Evolutionary conservation across 768 basidiomycete genomes (phyloP).

Genomic region (Mycena albidolilacea): DNA sequence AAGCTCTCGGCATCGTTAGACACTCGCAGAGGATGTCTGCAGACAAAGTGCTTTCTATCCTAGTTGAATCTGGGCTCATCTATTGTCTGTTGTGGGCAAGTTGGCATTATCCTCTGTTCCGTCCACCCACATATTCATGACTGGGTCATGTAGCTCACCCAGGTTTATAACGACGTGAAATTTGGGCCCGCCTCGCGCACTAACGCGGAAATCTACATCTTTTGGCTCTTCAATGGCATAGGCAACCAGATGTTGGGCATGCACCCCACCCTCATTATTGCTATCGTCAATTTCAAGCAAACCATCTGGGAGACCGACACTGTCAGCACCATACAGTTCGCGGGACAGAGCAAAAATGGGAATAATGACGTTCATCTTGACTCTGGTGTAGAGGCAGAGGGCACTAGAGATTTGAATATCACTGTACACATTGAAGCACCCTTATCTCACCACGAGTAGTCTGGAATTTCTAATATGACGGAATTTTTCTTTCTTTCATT

Average conservation of each 20-base stretch:
- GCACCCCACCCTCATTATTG: constrained; percentile 38
- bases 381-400: too few relatives aligned
- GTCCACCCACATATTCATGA: not conserved
- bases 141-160: constrained; percentile 16
- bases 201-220: constrained; percentile 4
- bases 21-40: not conserved
- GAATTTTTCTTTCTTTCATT: too few relatives aligned
- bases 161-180: constrained; percentile 13
- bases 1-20: not conserved
- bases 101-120: not conserved
- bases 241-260: constrained; percentile 33
- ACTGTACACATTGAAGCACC: too few relatives aligned
- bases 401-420: too few relatives aligned
- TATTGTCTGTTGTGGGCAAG: constrained; percentile 31
- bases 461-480: too few relatives aligned
- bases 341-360: too few relatives aligned
- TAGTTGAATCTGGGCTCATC: constrained; percentile 40
- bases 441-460: too few relatives aligned
- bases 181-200: not conserved
- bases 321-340: too few relatives aligned
- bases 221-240: constrained; percentile 11
- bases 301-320: too few relatives aligned
- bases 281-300: constrained; percentile 29
- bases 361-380: too few relatives aligned
- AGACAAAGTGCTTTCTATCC: constrained; percentile 26